Conservation (phyloP, 306 rosid genomes). For the apple (Malus domestica) region ASM211411v1 NC_041799.1:40128501-40129000, state of each 20-base stretch:
- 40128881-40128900: constrained; percentile 46
- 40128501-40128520: too few relatives aligned
- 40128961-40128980: background rate
- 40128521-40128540: too few relatives aligned
- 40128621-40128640: background rate
- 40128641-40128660: background rate
- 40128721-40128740: constrained; percentile 93
- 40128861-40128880: constrained; percentile 77
- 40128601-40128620: background rate
- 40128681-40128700: background rate
- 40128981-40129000: background rate
- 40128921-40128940: background rate
- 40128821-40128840: constrained; percentile 73
- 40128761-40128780: constrained; percentile 80
- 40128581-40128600: too few relatives aligned
- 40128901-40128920: background rate
- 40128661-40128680: too few relatives aligned
- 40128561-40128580: too few relatives aligned
- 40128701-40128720: constrained; percentile 48
- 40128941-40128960: background rate
- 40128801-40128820: constrained; percentile 91
- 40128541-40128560: too few relatives aligned
- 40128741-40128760: constrained; percentile 86
- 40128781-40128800: constrained; percentile 94
- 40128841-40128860: constrained; percentile 81